Evolutionary conservation across 495 filamentous ascomycete genomes (phyloP).

Genomic region (Penicillium arizonense): DNA sequence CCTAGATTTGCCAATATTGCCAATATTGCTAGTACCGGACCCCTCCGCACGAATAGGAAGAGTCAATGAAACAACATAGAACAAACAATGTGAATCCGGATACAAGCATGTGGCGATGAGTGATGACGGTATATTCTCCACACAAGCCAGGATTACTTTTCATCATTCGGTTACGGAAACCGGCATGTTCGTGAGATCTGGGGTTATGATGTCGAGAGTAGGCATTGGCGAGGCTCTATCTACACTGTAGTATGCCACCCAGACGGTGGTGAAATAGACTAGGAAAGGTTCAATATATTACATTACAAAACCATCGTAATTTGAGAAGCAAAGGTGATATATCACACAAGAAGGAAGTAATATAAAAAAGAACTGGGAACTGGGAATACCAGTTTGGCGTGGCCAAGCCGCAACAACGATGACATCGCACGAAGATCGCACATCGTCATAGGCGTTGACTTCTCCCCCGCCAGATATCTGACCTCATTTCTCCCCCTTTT

Average conservation of each 20-base stretch:
- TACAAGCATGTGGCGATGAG: slow-evolving; percentile 13
- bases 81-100: background rate
- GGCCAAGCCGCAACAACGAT: slow-evolving; percentile 13
- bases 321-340: no score
- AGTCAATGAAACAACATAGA: background rate
- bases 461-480: slow-evolving; percentile 65
- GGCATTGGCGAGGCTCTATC: no score
- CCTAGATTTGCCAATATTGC: background rate
- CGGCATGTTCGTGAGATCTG: background rate
- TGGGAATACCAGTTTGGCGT: no score
- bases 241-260: no score
- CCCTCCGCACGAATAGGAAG: background rate
- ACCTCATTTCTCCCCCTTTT: slow-evolving; percentile 69
- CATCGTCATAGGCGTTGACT: slow-evolving; percentile 25
- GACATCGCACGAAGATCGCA: slow-evolving; percentile 25
- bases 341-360: no score
- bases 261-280: no score
- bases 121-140: slow-evolving; percentile 16
- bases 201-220: background rate
- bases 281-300: no score
- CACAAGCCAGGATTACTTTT: background rate
- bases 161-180: slow-evolving; percentile 1
- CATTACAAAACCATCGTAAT: no score
- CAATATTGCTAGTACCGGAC: background rate
- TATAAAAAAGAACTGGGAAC: no score